These are phyloP conservation scores for Sorghum bicolor DNA, from an alignment of 176 grass and related monocot species.

Conservation along the genomic window Sorghum_bicolor_NCBIv3 NC_012872.2:69256001-69256500, in stretches of 20 bases:
- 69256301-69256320: slow-evolving; percentile 79
- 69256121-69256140: slow-evolving; percentile 76
- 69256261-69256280: slow-evolving; percentile 53
- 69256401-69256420: slow-evolving; percentile 30
- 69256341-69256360: background rate
- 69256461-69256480: slow-evolving; percentile 82
- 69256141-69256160: slow-evolving; percentile 78
- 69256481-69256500: slow-evolving; percentile 59
- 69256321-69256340: slow-evolving; percentile 42
- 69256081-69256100: too few species aligned
- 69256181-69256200: slow-evolving; percentile 90
- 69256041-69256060: too few species aligned
- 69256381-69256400: background rate
- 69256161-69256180: slow-evolving; percentile 89
- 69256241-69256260: slow-evolving; percentile 69
- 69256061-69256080: too few species aligned
- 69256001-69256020: slow-evolving; percentile 33
- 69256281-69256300: slow-evolving; percentile 57
- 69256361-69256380: background rate
- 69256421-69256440: slow-evolving; percentile 82
- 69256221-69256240: slow-evolving; percentile 64
- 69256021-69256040: too few species aligned
- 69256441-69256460: slow-evolving; percentile 86
- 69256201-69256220: slow-evolving; percentile 84
- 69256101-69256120: background rate